phyloP scores from a whole-genome alignment of 345 rosid species.

The Gossypium longicalyx region DNA sequence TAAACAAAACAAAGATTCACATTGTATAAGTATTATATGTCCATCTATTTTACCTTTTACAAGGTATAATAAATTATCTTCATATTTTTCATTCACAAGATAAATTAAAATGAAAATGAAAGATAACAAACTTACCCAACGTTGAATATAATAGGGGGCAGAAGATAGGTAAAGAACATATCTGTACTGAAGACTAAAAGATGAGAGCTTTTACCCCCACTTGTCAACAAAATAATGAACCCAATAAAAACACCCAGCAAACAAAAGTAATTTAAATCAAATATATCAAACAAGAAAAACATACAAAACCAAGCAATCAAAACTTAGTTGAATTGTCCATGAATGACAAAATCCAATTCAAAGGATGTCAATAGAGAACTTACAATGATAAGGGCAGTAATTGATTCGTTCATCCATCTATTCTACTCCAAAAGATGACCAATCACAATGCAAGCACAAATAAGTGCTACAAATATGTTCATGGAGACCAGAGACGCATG shows the following conservation, averaged over 20 bases:
- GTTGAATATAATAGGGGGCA: slow-evolving; percentile 96
- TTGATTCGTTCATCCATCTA: slow-evolving; percentile 98
- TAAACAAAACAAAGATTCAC: background rate
- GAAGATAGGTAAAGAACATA: slow-evolving; percentile 94
- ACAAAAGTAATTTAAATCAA: slow-evolving; percentile 14
- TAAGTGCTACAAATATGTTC: slow-evolving; percentile 86
- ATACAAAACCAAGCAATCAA: background rate
- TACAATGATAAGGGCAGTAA: slow-evolving; percentile 83
- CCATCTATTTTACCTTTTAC: background rate
- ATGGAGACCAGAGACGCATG: slow-evolving; percentile 84
- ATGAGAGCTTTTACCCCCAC: slow-evolving; percentile 86
- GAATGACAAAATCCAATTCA: background rate
- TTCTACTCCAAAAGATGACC: slow-evolving; percentile 95
- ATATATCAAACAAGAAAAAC: background rate
- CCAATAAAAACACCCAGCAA: slow-evolving; percentile 79
- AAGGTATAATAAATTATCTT: background rate
- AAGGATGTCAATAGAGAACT: slow-evolving; percentile 18
- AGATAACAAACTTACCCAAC: slow-evolving; percentile 63
- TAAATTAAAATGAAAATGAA: background rate
- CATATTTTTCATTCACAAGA: background rate
- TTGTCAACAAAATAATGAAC: slow-evolving; percentile 64
- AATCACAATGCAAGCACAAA: slow-evolving; percentile 85
- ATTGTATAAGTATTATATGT: background rate
- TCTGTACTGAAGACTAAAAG: slow-evolving; percentile 96
- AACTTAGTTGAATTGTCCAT: background rate